phyloP scores from a whole-genome alignment of 2,329 filamentous ascomycete species.

The Phoma herbarum region DNA sequence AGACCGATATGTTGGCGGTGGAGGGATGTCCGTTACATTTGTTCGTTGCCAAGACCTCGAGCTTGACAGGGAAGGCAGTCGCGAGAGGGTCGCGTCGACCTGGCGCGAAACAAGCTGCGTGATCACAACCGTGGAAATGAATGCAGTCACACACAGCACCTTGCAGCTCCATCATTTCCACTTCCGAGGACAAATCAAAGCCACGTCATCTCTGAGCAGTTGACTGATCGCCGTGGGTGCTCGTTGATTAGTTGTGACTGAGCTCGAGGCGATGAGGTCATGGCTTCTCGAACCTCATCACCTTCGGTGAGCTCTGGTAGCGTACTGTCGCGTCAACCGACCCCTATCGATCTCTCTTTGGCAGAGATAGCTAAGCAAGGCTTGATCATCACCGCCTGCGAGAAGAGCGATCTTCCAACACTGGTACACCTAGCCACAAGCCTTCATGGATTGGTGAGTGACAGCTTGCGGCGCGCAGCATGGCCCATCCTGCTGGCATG shows the following conservation, averaged over 20 bases:
- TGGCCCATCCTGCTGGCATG: conserved; percentile 71
- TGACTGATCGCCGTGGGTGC: not conserved
- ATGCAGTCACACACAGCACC: conserved; percentile 19
- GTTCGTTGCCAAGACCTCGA: conserved; percentile 27
- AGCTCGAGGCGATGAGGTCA: conserved; percentile 34
- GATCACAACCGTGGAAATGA: conserved; percentile 20
- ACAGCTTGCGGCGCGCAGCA: conserved; percentile 71
- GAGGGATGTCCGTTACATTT: not conserved
- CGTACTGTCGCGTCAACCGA: conserved; percentile 29
- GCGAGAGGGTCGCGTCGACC: conserved; percentile 27
- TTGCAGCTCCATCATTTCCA: conserved; percentile 6
- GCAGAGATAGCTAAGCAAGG: conserved; percentile 39
- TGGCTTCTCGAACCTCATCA: conserved; percentile 40
- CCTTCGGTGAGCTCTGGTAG: conserved; percentile 44
- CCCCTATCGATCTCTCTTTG: conserved; percentile 21
- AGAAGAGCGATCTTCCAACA: conserved; percentile 49
- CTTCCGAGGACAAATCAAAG: conserved; percentile 11
- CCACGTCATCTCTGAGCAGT: conserved; percentile 18
- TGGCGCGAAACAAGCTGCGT: conserved; percentile 15
- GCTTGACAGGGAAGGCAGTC: conserved; percentile 21
- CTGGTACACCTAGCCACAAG: conserved; percentile 56
- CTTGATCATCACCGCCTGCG: conserved; percentile 55
- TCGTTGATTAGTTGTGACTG: not conserved
- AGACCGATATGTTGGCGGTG: not conserved
- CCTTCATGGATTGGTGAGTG: conserved; percentile 57